phyloP scores from a whole-genome alignment of 306 rosid genomes.

The Trichosanthes cucumerina region DNA sequence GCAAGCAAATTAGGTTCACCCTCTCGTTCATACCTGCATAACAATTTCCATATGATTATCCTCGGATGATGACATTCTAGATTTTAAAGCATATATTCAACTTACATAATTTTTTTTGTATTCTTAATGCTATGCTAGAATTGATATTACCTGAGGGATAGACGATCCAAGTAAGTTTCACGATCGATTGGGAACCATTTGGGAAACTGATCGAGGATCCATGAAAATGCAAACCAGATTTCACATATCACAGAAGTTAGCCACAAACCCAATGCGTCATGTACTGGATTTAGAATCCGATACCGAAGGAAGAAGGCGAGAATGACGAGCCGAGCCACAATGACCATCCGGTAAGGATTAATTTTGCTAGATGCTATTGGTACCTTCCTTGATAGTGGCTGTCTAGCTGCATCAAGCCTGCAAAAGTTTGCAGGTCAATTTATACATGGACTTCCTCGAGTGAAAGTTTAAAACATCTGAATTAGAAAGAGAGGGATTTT shows the following conservation, averaged over 20 bases:
- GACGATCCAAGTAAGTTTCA: slow-evolving; percentile 89
- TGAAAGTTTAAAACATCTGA: background rate
- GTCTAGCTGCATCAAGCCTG: slow-evolving; percentile 91
- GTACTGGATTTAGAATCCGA: slow-evolving; percentile 67
- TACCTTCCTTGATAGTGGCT: slow-evolving; percentile 87
- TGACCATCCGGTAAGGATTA: slow-evolving; percentile 97
- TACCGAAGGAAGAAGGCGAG: slow-evolving; percentile 68
- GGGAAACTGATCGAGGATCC: slow-evolving; percentile 97
- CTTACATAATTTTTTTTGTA: background rate
- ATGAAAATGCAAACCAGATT: slow-evolving; percentile 88
- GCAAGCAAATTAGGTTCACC: slow-evolving; percentile 78
- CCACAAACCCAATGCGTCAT: slow-evolving; percentile 82
- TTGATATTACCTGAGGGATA: slow-evolving; percentile 49
- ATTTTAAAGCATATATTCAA: background rate
- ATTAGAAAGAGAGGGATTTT: background rate
- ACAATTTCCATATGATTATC: slow-evolving; percentile 4
- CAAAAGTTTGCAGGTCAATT: slow-evolving; percentile 14
- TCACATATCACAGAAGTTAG: slow-evolving; percentile 81
- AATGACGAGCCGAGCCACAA: slow-evolving; percentile 65
- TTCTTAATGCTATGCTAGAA: background rate
- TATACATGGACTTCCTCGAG: background rate
- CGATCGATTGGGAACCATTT: slow-evolving; percentile 93
- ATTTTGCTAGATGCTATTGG: slow-evolving; percentile 86
- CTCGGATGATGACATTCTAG: background rate
- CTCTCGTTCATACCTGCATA: slow-evolving; percentile 76